phyloP scores from a whole-genome alignment of 2,329 filamentous ascomycete species.

The Tolypocladium tundrense region DNA sequence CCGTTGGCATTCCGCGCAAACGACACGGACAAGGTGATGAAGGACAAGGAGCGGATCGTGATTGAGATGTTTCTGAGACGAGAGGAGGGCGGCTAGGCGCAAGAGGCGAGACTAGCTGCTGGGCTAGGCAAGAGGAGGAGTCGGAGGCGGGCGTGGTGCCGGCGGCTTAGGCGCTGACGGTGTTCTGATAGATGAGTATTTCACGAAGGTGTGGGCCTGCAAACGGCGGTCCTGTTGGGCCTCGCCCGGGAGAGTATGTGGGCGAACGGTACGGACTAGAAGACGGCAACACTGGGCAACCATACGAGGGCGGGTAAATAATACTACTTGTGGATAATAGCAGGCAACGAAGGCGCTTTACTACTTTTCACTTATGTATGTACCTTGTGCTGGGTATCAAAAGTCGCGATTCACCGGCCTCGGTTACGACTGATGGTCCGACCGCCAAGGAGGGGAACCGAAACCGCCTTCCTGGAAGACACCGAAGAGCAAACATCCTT shows the following conservation, averaged over 20 bases:
- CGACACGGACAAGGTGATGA: slow-evolving; percentile 46
- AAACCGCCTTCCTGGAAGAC: background rate
- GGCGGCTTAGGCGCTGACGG: background rate
- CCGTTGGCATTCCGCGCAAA: slow-evolving; percentile 47
- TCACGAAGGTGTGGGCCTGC: background rate
- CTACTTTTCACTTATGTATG: background rate
- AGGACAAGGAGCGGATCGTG: slow-evolving; percentile 55
- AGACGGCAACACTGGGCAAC: background rate
- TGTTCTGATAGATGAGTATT: background rate
- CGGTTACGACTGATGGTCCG: background rate
- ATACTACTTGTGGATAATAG: background rate
- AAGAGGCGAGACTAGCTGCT: background rate
- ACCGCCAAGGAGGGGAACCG: background rate
- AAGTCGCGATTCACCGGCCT: background rate
- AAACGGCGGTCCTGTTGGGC: background rate
- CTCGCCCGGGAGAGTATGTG: background rate
- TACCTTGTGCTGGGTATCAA: background rate
- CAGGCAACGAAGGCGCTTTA: background rate
- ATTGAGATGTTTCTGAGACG: slow-evolving; percentile 55
- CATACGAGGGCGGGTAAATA: background rate
- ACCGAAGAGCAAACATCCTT: background rate
- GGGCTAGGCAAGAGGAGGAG: background rate
- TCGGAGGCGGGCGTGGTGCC: background rate
- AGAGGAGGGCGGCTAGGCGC: slow-evolving; percentile 21
- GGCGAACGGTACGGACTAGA: background rate